Base-by-base conservation (phyloP, 805 yeast species). In the Candida sphagnicola region DNA sequence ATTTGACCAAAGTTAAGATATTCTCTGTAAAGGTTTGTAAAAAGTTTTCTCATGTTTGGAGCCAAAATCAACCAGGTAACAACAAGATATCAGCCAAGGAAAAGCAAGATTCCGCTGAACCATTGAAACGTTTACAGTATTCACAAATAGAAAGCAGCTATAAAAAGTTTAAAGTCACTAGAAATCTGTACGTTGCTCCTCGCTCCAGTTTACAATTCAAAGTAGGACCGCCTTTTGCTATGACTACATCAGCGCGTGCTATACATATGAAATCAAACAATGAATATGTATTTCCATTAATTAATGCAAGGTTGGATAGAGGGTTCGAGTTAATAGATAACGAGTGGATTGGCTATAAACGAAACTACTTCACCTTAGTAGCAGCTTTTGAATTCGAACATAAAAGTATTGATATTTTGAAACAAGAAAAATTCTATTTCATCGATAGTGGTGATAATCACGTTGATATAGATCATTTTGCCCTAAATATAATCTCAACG, bases 341-440 rank as follows among this genome's bases (percentile, higher is more conserved):
- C 11, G 73, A 69, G 31, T 82, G 89, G 88, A 73, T 81, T 2
- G 87, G 87, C 0, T 82, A 81, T 51, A 82, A 81, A 49, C 62
- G 88, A 44, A 82, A 82, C 49, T 82, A 82, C 56, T 79, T 82
- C 53, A 75, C 87, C 0, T 59, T 81, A 39, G 85, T 81, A 2
- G 67, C 80, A 1, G 52, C 82, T 0, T 81, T 80, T 47, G 50
- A 50, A 15, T 63, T 76, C 31, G 48, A 46, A 8, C 51, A 57
- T 41, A 41, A 53, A 15, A 57, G 62, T 14, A 37, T 45, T 41
- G 59, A 57, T 16, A 37, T 47, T 14, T 63, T 69, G 39, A 41
- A 53, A 5, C 57, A 57, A 12, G 59, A 67, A 31, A 55, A 56
- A 30, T 63, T 62, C 40, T 54, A 61, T 25, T 65, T 63, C 18